Conservation (phyloP, 1,284 basidiomycete species). For the Vanrija sp. region DNA sequence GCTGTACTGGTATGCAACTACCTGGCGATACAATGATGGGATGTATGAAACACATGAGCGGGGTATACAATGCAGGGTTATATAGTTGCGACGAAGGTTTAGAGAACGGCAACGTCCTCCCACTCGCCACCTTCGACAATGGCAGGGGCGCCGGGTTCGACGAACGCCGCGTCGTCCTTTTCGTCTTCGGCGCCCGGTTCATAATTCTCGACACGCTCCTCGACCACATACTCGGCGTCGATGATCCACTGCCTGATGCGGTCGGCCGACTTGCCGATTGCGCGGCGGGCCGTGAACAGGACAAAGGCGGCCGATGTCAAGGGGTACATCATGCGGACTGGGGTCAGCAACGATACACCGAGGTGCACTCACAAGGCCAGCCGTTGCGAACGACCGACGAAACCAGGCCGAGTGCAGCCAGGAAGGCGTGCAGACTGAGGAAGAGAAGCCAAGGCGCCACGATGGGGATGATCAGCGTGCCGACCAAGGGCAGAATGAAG, state of each 20-base stretch:
- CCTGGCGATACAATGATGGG: not conserved
- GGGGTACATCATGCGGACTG: constrained; percentile 22
- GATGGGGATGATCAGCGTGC: constrained; percentile 16
- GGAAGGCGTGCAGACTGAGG: constrained; percentile 1
- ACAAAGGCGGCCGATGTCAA: constrained; percentile 12
- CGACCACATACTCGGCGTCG: constrained; percentile 45
- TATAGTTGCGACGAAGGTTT: not conserved
- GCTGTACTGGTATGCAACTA: not conserved
- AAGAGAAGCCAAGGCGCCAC: constrained; percentile 14
- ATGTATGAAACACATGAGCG: not conserved
- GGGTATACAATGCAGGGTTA: constrained; percentile 10
- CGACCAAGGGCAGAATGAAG: constrained; percentile 17
- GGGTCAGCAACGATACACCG: not conserved
- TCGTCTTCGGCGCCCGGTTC: constrained; percentile 16
- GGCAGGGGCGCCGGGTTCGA: not conserved
- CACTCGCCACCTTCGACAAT: not conserved
- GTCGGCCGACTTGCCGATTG: not conserved
- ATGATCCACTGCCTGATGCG: constrained; percentile 33
- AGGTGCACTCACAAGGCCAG: constrained; percentile 8
- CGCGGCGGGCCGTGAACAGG: not conserved
- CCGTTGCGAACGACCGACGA: constrained; percentile 1
- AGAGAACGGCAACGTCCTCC: not conserved
- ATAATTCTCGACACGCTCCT: constrained; percentile 45
- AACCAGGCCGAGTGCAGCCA: constrained; percentile 6
- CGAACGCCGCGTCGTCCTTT: not conserved